Evolutionary conservation across 257 asterid genomes (phyloP).

Genomic region (Fraxinus americana): DNA sequence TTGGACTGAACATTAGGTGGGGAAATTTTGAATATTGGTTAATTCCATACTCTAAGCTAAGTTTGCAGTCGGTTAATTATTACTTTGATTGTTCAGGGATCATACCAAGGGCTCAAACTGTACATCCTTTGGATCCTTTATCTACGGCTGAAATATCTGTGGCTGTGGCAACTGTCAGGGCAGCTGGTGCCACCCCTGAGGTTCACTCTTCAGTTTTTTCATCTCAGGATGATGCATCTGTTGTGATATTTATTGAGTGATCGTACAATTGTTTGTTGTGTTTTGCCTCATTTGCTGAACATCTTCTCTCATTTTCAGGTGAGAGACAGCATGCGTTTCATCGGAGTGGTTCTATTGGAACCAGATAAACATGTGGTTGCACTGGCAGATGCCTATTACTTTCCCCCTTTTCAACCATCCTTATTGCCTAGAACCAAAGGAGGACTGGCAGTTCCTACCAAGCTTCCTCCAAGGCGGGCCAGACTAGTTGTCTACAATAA

Average conservation of each 20-base stretch:
- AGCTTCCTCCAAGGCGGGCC: constrained; percentile 96
- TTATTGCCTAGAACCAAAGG: constrained; percentile 80
- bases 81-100: constrained; percentile 49
- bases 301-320: constrained; percentile 52
- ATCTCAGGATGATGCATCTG: constrained; percentile 7
- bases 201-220: constrained; percentile 35
- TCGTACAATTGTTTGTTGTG: neutral
- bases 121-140: constrained; percentile 95
- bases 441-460: constrained; percentile 76
- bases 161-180: constrained; percentile 92
- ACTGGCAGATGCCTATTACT: constrained; percentile 95
- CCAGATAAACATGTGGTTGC: constrained; percentile 93
- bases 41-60: neutral
- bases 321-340: constrained; percentile 91
- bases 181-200: constrained; percentile 99
- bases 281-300: constrained; percentile 13
- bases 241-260: constrained; percentile 16
- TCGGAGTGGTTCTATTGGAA: constrained; percentile 90
- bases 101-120: constrained; percentile 69
- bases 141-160: constrained; percentile 89
- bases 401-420: constrained; percentile 96
- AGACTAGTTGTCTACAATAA: constrained; percentile 83
- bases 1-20: constrained; percentile 22
- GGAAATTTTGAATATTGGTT: constrained; percentile 14
- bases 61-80: constrained; percentile 1